Evolutionary conservation across 2,329 filamentous ascomycete species (phyloP).

Genomic region (Scytalidium sp.): DNA sequence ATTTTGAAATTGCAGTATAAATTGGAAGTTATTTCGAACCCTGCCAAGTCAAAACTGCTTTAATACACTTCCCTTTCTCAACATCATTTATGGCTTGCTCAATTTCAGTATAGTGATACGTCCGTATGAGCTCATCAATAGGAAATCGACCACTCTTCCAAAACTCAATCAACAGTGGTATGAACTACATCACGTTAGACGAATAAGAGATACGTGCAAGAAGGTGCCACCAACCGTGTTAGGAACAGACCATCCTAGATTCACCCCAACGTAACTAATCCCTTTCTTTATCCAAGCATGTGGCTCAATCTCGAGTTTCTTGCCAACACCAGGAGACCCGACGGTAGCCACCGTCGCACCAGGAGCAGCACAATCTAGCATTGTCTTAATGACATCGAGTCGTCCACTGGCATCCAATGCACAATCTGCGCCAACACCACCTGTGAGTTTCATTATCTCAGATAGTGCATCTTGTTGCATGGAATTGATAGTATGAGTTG

Average conservation of each 20-base stretch:
- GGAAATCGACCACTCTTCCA: constrained; percentile 16
- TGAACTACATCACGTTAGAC: constrained; percentile 18
- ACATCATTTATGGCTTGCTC: constrained; percentile 13
- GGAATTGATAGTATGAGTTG: constrained; percentile 36
- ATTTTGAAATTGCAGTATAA: too few relatives aligned
- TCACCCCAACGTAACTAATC: background rate
- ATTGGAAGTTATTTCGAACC: too few relatives aligned
- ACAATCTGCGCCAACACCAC: constrained; percentile 26
- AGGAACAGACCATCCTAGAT: constrained; percentile 5
- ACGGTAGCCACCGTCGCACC: constrained; percentile 8
- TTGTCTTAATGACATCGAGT: background rate
- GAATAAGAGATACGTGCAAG: constrained; percentile 15
- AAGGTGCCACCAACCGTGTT: constrained; percentile 15
- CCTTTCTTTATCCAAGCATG: constrained; percentile 7
- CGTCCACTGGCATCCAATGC: constrained; percentile 30
- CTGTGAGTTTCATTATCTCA: constrained; percentile 23
- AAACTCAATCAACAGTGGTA: constrained; percentile 12
- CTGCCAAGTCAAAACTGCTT: constrained; percentile 14
- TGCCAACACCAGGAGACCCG: constrained; percentile 14
- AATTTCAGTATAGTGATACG: constrained; percentile 13
- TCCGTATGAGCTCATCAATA: constrained; percentile 15
- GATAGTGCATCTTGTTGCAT: constrained; percentile 24
- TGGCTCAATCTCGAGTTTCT: constrained; percentile 9
- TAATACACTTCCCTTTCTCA: constrained; percentile 14
- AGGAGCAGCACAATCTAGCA: background rate